Evolutionary conservation across 2,329 filamentous ascomycete species (phyloP).

Genomic region (Pleomassaria siparia): DNA sequence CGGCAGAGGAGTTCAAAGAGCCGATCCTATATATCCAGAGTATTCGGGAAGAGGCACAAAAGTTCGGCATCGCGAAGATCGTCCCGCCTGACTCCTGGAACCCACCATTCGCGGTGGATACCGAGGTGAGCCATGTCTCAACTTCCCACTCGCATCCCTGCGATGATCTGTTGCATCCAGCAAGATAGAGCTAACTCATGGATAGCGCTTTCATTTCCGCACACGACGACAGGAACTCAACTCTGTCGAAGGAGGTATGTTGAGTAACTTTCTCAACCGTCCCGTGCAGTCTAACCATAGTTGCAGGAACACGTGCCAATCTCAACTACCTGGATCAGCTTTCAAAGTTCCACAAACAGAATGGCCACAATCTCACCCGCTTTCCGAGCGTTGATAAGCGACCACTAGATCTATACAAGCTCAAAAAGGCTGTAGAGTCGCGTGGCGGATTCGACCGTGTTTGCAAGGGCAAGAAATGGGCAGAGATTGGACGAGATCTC

Average conservation of each 20-base stretch:
- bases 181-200: constrained; percentile 27
- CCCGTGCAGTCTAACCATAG: neutral
- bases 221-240: constrained; percentile 96
- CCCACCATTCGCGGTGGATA: constrained; percentile 93
- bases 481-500: constrained; percentile 92
- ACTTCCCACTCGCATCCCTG: neutral
- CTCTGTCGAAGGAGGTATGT: constrained; percentile 93
- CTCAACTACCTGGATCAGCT: constrained; percentile 94
- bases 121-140: constrained; percentile 67
- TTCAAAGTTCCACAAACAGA: constrained; percentile 94
- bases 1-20: constrained; percentile 91
- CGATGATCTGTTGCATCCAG: constrained; percentile 1
- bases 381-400: constrained; percentile 98
- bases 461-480: constrained; percentile 98
- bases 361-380: constrained; percentile 89
- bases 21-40: constrained; percentile 92
- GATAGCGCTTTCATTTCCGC: constrained; percentile 90
- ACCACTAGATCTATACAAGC: constrained; percentile 87
- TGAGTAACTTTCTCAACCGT: neutral
- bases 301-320: constrained; percentile 84
- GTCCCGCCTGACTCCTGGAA: constrained; percentile 94
- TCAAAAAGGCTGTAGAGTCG: constrained; percentile 95
- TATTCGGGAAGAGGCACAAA: constrained; percentile 79
- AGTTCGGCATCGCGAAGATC: constrained; percentile 93
- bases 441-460: constrained; percentile 95